These are phyloP conservation scores for Tremellales sp. DNA, from an alignment of 1,284 basidiomycete genomes.

Conservation along the genomic window DNA sequence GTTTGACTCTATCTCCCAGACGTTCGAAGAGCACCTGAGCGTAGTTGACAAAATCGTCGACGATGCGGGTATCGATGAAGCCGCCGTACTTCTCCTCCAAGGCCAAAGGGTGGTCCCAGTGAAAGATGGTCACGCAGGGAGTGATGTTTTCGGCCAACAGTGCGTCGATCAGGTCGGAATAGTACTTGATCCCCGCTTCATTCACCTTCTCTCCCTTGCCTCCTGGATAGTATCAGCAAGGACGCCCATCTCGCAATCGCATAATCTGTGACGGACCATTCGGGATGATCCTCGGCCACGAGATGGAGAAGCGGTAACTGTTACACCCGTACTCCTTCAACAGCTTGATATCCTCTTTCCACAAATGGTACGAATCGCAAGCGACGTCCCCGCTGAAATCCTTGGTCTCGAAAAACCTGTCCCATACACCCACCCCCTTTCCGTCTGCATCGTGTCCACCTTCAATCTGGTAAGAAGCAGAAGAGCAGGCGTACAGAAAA, in stretches of 20 bases:
- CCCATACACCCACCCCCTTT: slow-evolving; percentile 47
- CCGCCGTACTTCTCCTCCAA: slow-evolving; percentile 66
- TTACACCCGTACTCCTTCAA: slow-evolving; percentile 59
- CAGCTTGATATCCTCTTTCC: slow-evolving; percentile 64
- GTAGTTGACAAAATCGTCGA: slow-evolving; percentile 61
- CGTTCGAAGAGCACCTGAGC: slow-evolving; percentile 64
- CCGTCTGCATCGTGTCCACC: slow-evolving; percentile 25
- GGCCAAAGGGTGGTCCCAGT: slow-evolving; percentile 67
- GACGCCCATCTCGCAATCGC: background rate
- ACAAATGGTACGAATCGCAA: slow-evolving; percentile 48
- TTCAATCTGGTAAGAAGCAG: slow-evolving; percentile 42
- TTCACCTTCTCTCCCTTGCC: slow-evolving; percentile 64
- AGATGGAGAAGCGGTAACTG: slow-evolving; percentile 59
- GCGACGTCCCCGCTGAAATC: slow-evolving; percentile 20
- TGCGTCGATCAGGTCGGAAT: slow-evolving; percentile 57
- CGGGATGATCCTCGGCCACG: slow-evolving; percentile 67
- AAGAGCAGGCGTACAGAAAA: slow-evolving; percentile 70
- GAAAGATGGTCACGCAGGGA: slow-evolving; percentile 30
- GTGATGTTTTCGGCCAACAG: slow-evolving; percentile 55
- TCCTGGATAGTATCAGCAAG: slow-evolving; percentile 13
- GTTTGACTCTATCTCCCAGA: slow-evolving; percentile 67
- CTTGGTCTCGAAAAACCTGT: slow-evolving; percentile 61
- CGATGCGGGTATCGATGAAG: slow-evolving; percentile 50
- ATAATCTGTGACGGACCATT: background rate
- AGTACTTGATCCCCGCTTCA: slow-evolving; percentile 62